Percentiles rank a stretch among this genome's conserved stretches.
Conservation (phyloP, 202 grass and related monocot genomes). For the Schoenoplectus triqueter region DNA sequence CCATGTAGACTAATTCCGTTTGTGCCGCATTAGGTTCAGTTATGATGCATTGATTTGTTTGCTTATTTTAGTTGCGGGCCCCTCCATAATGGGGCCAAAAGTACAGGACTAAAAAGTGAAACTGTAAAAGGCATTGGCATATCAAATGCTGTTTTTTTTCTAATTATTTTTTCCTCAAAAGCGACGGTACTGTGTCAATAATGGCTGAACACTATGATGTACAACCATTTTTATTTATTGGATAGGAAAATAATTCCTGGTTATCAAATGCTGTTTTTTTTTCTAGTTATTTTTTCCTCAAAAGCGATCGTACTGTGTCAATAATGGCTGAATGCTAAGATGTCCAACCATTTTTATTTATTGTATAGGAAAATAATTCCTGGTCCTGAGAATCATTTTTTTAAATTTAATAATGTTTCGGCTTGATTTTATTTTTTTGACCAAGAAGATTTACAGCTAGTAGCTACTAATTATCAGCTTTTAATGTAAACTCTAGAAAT, state of each 20-base stretch:
- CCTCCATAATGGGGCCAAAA: neutral
- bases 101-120: slow-evolving; percentile 27
- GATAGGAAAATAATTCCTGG: neutral
- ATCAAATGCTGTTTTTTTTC: neutral
- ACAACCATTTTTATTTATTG: neutral
- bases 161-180: neutral
- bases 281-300: too few species aligned
- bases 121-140: slow-evolving; percentile 14
- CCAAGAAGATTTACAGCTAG: neutral
- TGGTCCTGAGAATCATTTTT: neutral
- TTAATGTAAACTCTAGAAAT: too few species aligned
- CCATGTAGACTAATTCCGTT: neutral
- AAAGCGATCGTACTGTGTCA: too few species aligned
- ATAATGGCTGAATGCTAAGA: neutral
- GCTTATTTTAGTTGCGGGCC: neutral
- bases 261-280: too few species aligned
- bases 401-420: neutral
- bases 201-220: neutral
- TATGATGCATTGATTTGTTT: slow-evolving; percentile 20
- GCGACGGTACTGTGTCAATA: neutral
- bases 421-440: neutral
- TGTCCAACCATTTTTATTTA: neutral
- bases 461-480: neutral
- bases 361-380: neutral
- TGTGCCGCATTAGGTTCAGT: slow-evolving; percentile 11